Conservation (phyloP, 2,329 filamentous ascomycete genomes). For the Pyrenochaeta sp. region DNA sequence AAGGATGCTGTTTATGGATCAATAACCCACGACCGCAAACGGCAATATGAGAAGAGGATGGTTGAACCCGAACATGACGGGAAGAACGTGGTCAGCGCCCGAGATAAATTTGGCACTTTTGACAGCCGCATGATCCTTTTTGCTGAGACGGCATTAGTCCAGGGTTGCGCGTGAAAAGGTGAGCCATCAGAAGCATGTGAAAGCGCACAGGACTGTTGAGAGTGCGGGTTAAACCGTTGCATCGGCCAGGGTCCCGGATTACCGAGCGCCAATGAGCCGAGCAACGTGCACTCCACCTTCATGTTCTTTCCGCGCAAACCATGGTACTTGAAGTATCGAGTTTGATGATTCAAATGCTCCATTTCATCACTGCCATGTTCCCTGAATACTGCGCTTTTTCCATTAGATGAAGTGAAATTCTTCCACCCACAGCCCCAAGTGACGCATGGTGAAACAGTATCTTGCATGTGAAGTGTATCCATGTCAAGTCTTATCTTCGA, state of each 20-base stretch:
- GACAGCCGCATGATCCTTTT: slow-evolving; percentile 14
- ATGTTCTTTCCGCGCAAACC: too few species aligned
- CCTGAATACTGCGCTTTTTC: too few species aligned
- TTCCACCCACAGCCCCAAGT: too few species aligned
- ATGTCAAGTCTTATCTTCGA: too few species aligned
- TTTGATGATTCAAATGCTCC: too few species aligned
- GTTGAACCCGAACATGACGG: not conserved
- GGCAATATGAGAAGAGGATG: not conserved
- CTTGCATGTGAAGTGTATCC: too few species aligned
- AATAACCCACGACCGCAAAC: slow-evolving; percentile 10
- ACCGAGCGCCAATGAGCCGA: slow-evolving; percentile 25
- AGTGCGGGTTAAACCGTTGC: slow-evolving; percentile 6
- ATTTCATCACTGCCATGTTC: too few species aligned
- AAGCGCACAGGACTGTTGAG: slow-evolving; percentile 22
- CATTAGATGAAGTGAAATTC: too few species aligned
- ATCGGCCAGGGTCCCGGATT: slow-evolving; percentile 10
- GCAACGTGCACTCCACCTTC: slow-evolving; percentile 16
- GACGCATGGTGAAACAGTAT: too few species aligned
- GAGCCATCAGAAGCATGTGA: slow-evolving; percentile 28
- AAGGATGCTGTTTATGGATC: not conserved
- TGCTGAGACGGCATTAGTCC: slow-evolving; percentile 18
- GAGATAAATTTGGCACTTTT: slow-evolving; percentile 1
- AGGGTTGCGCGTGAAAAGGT: slow-evolving; percentile 13
- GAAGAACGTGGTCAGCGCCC: not conserved
- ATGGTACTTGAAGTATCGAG: too few species aligned